These are phyloP conservation scores for Ascochyta viciae-villosae DNA, from an alignment of 2,329 filamentous ascomycete species.

Conservation along the genomic window DNA sequence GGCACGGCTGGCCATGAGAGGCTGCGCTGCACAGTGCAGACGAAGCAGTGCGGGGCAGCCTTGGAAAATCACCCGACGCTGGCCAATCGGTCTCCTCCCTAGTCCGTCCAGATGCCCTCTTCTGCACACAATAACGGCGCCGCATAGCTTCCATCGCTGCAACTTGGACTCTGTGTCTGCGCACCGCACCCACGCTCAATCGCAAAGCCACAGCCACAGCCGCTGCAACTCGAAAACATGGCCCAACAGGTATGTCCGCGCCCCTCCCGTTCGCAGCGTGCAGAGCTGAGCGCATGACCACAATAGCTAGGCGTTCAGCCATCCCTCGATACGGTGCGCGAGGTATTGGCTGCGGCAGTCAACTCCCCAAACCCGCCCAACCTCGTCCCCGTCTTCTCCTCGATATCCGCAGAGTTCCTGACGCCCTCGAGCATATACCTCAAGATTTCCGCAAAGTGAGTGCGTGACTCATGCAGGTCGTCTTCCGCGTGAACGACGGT, in stretches of 20 bases:
- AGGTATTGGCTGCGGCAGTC: conserved; percentile 61
- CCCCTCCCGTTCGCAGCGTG: conserved; percentile 12
- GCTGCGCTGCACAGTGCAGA: background rate
- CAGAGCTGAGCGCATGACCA: conserved; percentile 42
- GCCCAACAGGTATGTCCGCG: conserved; percentile 31
- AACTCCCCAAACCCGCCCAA: conserved; percentile 69
- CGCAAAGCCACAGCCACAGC: conserved; percentile 4
- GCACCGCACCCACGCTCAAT: background rate
- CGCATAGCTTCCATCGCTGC: background rate
- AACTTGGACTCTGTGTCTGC: background rate
- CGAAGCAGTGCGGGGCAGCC: conserved; percentile 5
- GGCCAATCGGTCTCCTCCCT: background rate
- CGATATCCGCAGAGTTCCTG: conserved; percentile 89
- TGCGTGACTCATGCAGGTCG: conserved; percentile 42
- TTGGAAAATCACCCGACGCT: conserved; percentile 7
- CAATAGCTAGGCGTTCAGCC: conserved; percentile 61
- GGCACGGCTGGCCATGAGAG: background rate
- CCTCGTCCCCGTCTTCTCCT: conserved; percentile 80
- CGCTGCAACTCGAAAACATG: conserved; percentile 23
- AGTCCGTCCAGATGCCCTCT: background rate
- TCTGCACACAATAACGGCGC: background rate
- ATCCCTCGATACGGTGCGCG: conserved; percentile 65
- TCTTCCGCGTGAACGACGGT: conserved; percentile 5
- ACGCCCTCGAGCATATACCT: conserved; percentile 96
- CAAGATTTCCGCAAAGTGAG: conserved; percentile 79